A percentile compares a stretch with the other conserved stretches of the same genome.
Evolutionary conservation across 2,329 filamentous ascomycete genomes (phyloP).

Genomic region (Diaporthe sp.): DNA sequence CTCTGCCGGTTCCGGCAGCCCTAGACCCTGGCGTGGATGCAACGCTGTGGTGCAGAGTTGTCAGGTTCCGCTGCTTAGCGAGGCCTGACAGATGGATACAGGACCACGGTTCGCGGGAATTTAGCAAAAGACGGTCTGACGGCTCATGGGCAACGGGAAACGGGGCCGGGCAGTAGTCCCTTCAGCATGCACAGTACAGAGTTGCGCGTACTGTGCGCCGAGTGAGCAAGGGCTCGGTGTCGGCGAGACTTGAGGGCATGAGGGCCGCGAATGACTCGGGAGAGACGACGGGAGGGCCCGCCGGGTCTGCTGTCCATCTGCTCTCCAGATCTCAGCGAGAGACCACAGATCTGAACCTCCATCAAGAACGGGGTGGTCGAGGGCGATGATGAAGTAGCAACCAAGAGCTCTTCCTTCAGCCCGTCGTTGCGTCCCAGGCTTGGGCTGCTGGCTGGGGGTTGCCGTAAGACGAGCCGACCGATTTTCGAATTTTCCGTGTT

Average conservation of each 20-base stretch:
- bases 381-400: not conserved
- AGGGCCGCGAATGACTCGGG: slow-evolving; percentile 36
- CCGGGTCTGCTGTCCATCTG: slow-evolving; percentile 30
- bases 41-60: slow-evolving; percentile 33
- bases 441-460: slow-evolving; percentile 2
- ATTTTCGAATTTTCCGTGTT: slow-evolving; percentile 31
- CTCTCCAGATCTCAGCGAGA: slow-evolving; percentile 35
- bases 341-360: slow-evolving; percentile 26
- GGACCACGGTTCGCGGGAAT: slow-evolving; percentile 33
- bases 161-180: slow-evolving; percentile 30
- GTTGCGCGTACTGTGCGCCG: slow-evolving; percentile 18
- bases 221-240: slow-evolving; percentile 12
- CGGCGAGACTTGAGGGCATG: slow-evolving; percentile 22
- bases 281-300: slow-evolving; percentile 31
- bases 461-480: slow-evolving; percentile 27
- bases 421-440: slow-evolving; percentile 14
- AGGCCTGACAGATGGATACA: slow-evolving; percentile 36
- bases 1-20: slow-evolving; percentile 33
- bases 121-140: slow-evolving; percentile 41
- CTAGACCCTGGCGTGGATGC: slow-evolving; percentile 29
- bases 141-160: slow-evolving; percentile 39
- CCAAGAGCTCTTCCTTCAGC: not conserved
- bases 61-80: slow-evolving; percentile 33
- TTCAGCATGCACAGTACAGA: slow-evolving; percentile 10
- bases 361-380: slow-evolving; percentile 22